Conservation (phyloP, 2,329 filamentous ascomycete species). For the Cladophialophora yegresii region DNA sequence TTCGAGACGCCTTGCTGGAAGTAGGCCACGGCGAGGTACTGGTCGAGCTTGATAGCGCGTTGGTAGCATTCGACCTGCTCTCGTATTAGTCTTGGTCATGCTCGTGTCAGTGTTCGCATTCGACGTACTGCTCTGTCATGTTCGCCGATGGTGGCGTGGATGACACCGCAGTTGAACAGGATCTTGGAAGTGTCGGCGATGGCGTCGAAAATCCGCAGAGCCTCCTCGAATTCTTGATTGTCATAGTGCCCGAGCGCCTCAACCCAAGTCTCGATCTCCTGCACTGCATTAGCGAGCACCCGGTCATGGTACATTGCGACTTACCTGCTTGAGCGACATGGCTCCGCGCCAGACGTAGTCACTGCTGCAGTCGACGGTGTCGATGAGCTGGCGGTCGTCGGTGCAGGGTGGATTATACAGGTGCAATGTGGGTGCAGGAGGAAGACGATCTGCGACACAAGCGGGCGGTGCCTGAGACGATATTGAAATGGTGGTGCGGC, state of each 20-base stretch:
- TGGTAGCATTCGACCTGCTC: constrained; percentile 89
- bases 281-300: constrained; percentile 10
- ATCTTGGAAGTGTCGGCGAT: constrained; percentile 98
- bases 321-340: constrained; percentile 41
- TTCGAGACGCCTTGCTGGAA: constrained; percentile 99
- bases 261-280: constrained; percentile 99
- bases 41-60: constrained; percentile 82
- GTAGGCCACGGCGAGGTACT: constrained; percentile 95
- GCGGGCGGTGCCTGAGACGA: constrained; percentile 28
- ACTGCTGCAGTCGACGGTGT: constrained; percentile 13
- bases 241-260: constrained; percentile 88
- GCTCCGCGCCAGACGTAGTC: constrained; percentile 24
- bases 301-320: not conserved
- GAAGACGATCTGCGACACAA: constrained; percentile 19
- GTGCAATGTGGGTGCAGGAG: constrained; percentile 16
- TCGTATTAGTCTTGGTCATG: constrained; percentile 22
- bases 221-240: constrained; percentile 94
- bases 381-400: constrained; percentile 17
- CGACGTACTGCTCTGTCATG: constrained; percentile 81
- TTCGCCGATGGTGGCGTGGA: constrained; percentile 92
- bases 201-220: constrained; percentile 76
- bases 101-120: constrained; percentile 14
- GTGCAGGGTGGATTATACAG: constrained; percentile 17
- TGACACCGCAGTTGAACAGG: constrained; percentile 96
- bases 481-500: constrained; percentile 27